phyloP scores from a whole-genome alignment of 148 eudicot genomes.

The Amaranthus palmeri region DNA sequence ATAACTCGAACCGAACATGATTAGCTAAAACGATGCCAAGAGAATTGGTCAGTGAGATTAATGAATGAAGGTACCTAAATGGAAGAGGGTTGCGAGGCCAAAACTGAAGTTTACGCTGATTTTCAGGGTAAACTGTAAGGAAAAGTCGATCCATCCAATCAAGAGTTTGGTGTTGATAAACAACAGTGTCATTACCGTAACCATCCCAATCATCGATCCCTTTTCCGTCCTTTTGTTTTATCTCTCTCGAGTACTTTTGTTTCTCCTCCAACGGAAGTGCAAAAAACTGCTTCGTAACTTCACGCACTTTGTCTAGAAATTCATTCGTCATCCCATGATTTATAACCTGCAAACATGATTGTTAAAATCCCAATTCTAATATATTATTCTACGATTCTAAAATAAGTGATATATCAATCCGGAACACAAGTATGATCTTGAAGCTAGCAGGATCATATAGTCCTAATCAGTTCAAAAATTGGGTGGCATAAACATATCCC shows the following conservation, averaged over 20 bases:
- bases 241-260: constrained; percentile 30
- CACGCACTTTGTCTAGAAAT: constrained; percentile 49
- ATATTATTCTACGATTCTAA: too few species aligned
- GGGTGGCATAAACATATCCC: too few species aligned
- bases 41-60: background rate
- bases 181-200: constrained; percentile 48
- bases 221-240: constrained; percentile 39
- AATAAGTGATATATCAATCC: too few species aligned
- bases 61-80: constrained; percentile 39
- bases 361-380: too few species aligned
- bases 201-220: too few species aligned
- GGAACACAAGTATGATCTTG: too few species aligned
- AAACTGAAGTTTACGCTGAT: constrained; percentile 33
- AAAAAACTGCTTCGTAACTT: constrained; percentile 45
- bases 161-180: constrained; percentile 43
- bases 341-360: constrained; percentile 24
- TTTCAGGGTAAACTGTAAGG: constrained; percentile 35
- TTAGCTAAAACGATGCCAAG: too few species aligned
- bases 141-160: constrained; percentile 69
- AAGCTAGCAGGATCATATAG: too few species aligned
- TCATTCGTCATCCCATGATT: constrained; percentile 54
- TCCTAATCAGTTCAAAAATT: too few species aligned
- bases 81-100: constrained; percentile 61
- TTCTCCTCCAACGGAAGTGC: constrained; percentile 55
- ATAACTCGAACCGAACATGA: too few species aligned